Base-by-base conservation (phyloP, 2,329 filamentous ascomycete genomes). In the Cytospora piceicola region DNA sequence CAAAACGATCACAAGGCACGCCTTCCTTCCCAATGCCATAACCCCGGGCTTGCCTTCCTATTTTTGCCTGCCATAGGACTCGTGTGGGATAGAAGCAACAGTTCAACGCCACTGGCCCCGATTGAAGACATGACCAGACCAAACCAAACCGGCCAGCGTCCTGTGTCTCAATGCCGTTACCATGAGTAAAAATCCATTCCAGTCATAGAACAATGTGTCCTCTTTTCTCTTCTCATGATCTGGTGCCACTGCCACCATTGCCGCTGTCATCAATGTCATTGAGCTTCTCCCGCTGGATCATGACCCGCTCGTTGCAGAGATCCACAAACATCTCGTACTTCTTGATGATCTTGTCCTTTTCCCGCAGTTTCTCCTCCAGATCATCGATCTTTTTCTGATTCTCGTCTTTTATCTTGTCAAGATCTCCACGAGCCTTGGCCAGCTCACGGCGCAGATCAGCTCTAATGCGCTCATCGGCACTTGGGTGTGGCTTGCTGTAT, bases 261-360 rank as follows among this genome's bases (percentile, higher is more conserved):
- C 52, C 62, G 32, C 56, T 66, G 30, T 66, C 68, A n/a, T 75
- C 74, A 27, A 73, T 73, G 64, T 69, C 72, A 53, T 73, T 74
- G 17, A 89, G 77, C 68, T 83, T 80, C 71, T 87, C 83, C 59
- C 86, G 78, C 73, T 87, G 85, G 61, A 88, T 79, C 80, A 89
- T 89, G 68, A 89, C 87, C 58, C 87, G 79, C 73, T 88, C 82
- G 71, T 90, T 90, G 73, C 87, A 89, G 63, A 90, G 88, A 74
- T 90, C 87, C 71, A 90, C 89, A 62, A 90, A 90, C 83, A 88
- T 87, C 75, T 90, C 87, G 70, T 89, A 90, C 72, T 84, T 87
- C 67, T 82, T 76, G 63, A 90, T 89, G 66, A 84, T 81, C 71
- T 83, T 81, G 67, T 88, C 85, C 75, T 89, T 89, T 66, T 90